These are phyloP conservation scores for Pezicula neosporulosa DNA, from an alignment of 2,329 filamentous ascomycete species.

Conservation along the genomic window DNA sequence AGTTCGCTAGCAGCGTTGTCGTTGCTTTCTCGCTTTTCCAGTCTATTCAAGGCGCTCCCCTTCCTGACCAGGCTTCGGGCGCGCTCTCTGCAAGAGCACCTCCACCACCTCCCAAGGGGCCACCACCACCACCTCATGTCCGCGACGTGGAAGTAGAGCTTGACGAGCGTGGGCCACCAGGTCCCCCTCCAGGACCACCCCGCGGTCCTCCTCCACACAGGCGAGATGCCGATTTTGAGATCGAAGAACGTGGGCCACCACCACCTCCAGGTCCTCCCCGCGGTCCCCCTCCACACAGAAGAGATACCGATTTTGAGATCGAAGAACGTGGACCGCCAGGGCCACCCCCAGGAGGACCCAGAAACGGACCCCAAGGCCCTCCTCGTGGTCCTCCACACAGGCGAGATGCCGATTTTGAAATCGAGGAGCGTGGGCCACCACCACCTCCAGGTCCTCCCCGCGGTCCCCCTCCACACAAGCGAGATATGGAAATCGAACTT, in stretches of 20 bases:
- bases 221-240: not conserved
- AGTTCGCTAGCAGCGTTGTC: not conserved
- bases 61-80: not conserved
- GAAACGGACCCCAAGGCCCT: no score
- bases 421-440: no score
- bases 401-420: no score
- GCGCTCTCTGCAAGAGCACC: not conserved
- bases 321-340: not conserved
- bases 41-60: not conserved
- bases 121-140: not conserved
- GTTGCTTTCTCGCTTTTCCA: not conserved
- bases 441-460: no score
- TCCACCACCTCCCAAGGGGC: not conserved
- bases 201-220: not conserved
- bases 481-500: no score
- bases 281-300: not conserved
- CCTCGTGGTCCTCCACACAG: no score
- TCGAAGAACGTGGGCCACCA: not conserved
- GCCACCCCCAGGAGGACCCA: no score
- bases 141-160: not conserved
- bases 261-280: not conserved
- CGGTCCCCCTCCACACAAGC: no score
- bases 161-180: not conserved
- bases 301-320: not conserved
- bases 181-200: not conserved